Percentiles rank a stretch among this genome's conserved stretches.
Conservation (phyloP, 768 basidiomycete species). For the Collybiopsis luxurians region DNA sequence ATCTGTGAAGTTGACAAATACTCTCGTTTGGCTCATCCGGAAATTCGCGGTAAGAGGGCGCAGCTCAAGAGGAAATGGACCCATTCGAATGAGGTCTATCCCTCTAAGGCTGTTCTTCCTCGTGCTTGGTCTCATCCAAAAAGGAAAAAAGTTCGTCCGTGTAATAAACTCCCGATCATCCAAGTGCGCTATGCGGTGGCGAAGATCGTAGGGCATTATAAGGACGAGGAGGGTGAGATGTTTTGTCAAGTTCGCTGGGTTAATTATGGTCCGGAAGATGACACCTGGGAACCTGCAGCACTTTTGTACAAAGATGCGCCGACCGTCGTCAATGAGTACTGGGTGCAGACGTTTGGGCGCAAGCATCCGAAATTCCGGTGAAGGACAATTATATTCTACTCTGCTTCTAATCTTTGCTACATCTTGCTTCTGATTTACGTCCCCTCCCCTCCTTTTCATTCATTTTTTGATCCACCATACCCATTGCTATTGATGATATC, state of each 20-base stretch:
- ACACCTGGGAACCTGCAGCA: conserved; percentile 57
- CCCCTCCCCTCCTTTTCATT: too few relatives aligned
- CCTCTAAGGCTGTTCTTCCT: conserved; percentile 36
- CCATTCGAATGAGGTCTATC: conserved; percentile 21
- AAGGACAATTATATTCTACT: too few relatives aligned
- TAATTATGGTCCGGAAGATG: conserved; percentile 48
- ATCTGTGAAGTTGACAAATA: conserved; percentile 83
- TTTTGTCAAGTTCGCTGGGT: conserved; percentile 55
- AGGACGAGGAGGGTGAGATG: conserved; percentile 27
- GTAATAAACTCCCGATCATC: conserved; percentile 26
- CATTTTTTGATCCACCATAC: too few relatives aligned
- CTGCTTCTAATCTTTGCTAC: too few relatives aligned
- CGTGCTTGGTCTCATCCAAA: conserved; percentile 55
- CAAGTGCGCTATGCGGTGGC: conserved; percentile 45
- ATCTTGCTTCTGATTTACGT: too few relatives aligned
- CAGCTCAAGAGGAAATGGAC: conserved; percentile 37
- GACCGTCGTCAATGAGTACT: conserved; percentile 21
- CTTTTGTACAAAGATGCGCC: conserved; percentile 51
- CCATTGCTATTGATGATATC: too few relatives aligned
- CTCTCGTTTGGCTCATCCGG: conserved; percentile 52
- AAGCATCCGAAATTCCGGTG: background rate
- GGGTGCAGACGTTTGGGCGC: background rate
- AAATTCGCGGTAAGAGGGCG: conserved; percentile 38
- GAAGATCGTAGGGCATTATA: conserved; percentile 35
- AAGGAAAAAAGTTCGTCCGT: conserved; percentile 34